phyloP scores from a whole-genome alignment of 768 basidiomycete genomes.

The Phallus indusiatus region DNA sequence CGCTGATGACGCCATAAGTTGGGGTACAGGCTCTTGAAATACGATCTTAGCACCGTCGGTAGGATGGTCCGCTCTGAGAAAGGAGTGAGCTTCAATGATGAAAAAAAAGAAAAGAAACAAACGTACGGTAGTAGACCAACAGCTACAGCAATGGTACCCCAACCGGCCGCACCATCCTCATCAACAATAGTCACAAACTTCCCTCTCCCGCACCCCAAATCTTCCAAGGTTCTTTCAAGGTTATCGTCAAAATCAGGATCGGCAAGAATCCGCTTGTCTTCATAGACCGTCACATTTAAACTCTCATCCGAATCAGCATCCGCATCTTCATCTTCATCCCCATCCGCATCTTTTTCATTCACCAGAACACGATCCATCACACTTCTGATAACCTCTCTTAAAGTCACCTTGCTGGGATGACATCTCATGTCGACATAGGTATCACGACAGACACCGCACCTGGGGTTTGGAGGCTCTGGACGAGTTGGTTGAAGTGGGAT shows the following conservation, averaged over 20 bases:
- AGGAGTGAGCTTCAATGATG: neutral
- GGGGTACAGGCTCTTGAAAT: slow-evolving; percentile 54
- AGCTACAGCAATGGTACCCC: slow-evolving; percentile 61
- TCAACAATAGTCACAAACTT: slow-evolving; percentile 86
- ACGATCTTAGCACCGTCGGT: slow-evolving; percentile 44
- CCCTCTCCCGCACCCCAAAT: slow-evolving; percentile 69
- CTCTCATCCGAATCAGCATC: slow-evolving; percentile 26
- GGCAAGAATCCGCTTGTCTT: slow-evolving; percentile 76
- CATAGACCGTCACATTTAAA: slow-evolving; percentile 72
- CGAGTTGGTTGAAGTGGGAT: slow-evolving; percentile 68
- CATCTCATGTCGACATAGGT: slow-evolving; percentile 68
- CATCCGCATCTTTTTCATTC: slow-evolving; percentile 24
- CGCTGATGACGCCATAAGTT: slow-evolving; percentile 33
- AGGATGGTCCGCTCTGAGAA: slow-evolving; percentile 46
- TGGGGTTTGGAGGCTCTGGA: slow-evolving; percentile 59
- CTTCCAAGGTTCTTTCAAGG: slow-evolving; percentile 65
- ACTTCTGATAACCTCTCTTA: slow-evolving; percentile 64
- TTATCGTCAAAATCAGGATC: slow-evolving; percentile 97
- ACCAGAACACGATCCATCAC: slow-evolving; percentile 36
- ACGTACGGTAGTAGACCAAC: slow-evolving; percentile 66
- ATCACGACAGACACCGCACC: slow-evolving; percentile 82
- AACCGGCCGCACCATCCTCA: slow-evolving; percentile 58
- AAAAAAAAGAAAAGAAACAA: neutral
- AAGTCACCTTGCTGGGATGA: slow-evolving; percentile 56
- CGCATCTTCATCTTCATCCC: slow-evolving; percentile 12